Evolutionary conservation across 2,329 filamentous ascomycete genomes (phyloP).

Genomic region (Sporothrix brunneoviolacea): DNA sequence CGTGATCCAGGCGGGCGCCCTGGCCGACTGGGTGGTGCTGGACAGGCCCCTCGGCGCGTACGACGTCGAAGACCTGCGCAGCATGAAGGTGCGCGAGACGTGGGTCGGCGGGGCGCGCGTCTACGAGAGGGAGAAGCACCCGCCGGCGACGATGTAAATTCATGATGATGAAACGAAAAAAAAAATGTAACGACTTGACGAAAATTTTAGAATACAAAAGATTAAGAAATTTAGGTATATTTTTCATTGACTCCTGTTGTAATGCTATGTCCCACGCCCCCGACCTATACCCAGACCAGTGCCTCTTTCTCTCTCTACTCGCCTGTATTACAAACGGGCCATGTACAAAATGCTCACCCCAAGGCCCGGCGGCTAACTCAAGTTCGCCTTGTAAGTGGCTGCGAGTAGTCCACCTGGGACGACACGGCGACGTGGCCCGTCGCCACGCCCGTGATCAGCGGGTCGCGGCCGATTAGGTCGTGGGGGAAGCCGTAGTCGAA

Average conservation of each 20-base stretch:
- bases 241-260: not conserved
- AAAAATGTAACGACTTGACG: too few species aligned
- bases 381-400: constrained; percentile 11
- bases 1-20: constrained; percentile 51
- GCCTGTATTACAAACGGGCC: too few species aligned
- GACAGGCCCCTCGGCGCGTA: constrained; percentile 46
- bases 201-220: too few species aligned
- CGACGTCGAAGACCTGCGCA: constrained; percentile 46
- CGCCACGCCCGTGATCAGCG: constrained; percentile 14
- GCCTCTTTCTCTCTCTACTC: too few species aligned
- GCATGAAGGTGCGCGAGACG: constrained; percentile 54
- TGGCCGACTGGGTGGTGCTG: constrained; percentile 66
- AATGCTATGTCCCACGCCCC: too few species aligned
- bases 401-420: constrained; percentile 7
- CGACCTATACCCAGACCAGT: too few species aligned
- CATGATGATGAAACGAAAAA: too few species aligned
- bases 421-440: not conserved
- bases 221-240: too few species aligned
- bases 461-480: constrained; percentile 32
- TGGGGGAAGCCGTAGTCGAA: constrained; percentile 53
- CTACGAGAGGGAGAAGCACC: constrained; percentile 28
- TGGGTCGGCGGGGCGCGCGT: constrained; percentile 57
- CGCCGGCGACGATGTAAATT: too few species aligned
- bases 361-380: too few species aligned
- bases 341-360: too few species aligned